Conservation (phyloP, 805 yeast genomes). For the Wickerhamomyces chambardii region DNA sequence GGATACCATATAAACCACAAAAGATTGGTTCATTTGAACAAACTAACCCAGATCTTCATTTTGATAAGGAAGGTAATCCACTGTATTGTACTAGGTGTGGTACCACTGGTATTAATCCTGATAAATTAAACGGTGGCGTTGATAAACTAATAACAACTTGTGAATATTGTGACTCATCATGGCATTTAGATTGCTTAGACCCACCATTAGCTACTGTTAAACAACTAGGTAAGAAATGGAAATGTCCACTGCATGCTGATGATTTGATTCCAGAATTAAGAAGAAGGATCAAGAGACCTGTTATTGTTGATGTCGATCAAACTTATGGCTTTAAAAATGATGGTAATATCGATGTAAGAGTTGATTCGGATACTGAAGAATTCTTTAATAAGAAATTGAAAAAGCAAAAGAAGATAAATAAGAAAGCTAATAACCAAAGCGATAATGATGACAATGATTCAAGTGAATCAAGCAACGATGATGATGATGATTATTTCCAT, state of each 20-base stretch:
- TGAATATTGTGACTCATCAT: conserved; percentile 72
- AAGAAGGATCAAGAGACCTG: conserved; percentile 43
- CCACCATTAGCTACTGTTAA: conserved; percentile 71
- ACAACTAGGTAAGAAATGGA: conserved; percentile 75
- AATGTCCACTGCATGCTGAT: conserved; percentile 76
- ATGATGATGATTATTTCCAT: too few species aligned
- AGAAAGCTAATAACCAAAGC: conserved; percentile 11
- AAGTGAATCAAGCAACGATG: conserved; percentile 12
- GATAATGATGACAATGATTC: conserved; percentile 18
- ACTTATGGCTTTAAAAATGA: conserved; percentile 40
- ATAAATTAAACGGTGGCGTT: conserved; percentile 27
- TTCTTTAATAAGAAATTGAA: conserved; percentile 15
- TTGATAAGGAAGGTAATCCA: conserved; percentile 62
- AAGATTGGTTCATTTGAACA: conserved; percentile 37
- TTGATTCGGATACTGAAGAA: conserved; percentile 28
- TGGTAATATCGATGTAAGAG: conserved; percentile 49
- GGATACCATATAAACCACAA: conserved; percentile 35
- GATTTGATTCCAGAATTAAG: conserved; percentile 19
- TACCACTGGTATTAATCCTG: conserved; percentile 44
- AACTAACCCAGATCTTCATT: conserved; percentile 52
- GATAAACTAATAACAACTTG: conserved; percentile 58
- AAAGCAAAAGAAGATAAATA: conserved; percentile 13
- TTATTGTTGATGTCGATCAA: conserved; percentile 44
- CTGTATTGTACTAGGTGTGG: conserved; percentile 73
- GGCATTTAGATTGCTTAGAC: conserved; percentile 85